Percentiles rank a stretch among this genome's conserved stretches.
Evolutionary conservation across 805 yeast species (phyloP).

Genomic region (Yamadazyma insecticola): DNA sequence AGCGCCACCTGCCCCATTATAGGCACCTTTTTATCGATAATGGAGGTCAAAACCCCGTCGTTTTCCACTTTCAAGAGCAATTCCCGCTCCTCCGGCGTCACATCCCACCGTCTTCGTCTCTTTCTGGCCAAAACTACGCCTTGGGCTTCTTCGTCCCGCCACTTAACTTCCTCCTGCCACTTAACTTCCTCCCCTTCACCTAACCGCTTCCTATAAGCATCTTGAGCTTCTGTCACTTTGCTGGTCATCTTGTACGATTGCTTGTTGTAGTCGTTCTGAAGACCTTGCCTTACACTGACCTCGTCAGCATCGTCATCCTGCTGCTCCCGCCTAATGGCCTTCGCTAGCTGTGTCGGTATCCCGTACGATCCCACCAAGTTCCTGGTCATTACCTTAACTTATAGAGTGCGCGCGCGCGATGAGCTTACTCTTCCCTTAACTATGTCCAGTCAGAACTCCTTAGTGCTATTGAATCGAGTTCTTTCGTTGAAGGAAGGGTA

Average conservation of each 20-base stretch:
- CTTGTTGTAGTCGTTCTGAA: conserved; percentile 23
- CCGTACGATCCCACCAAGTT: conserved; percentile 26
- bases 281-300: conserved; percentile 13
- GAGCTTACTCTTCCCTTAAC: not conserved
- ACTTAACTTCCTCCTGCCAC: conserved; percentile 17
- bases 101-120: conserved; percentile 42
- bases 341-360: conserved; percentile 24
- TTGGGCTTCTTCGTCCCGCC: conserved; percentile 7
- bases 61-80: conserved; percentile 5
- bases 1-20: conserved; percentile 28
- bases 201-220: conserved; percentile 22
- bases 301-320: conserved; percentile 15
- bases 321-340: conserved; percentile 20
- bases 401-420: not conserved
- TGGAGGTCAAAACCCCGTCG: not conserved
- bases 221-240: conserved; percentile 18
- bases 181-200: conserved; percentile 21
- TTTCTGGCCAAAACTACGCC: conserved; percentile 1
- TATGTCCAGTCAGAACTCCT: conserved; percentile 20
- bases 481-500: conserved; percentile 67
- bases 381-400: conserved; percentile 7
- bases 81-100: conserved; percentile 31
- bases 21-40: conserved; percentile 16
- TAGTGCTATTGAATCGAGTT: conserved; percentile 61
- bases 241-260: conserved; percentile 22